Base-by-base conservation (phyloP, 805 yeast species). In the Soucietia sequanensis region DNA sequence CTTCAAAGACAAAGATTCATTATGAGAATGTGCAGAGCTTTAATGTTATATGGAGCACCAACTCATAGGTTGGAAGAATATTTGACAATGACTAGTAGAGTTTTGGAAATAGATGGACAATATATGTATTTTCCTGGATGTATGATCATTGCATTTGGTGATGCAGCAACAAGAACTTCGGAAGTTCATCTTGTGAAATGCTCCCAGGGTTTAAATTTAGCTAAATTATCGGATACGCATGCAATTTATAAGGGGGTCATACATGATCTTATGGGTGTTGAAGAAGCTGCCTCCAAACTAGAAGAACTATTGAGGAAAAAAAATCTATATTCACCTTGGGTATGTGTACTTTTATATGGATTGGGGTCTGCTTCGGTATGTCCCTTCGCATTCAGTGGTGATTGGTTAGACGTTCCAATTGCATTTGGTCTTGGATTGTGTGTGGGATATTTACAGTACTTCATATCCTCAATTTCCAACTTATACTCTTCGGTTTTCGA, bases 21-120 rank as follows among this genome's bases (percentile, higher is more conserved):
- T 38, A 62, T 89, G 47, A 72, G 91, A 23, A 72, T 91, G 65
- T 90, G 97, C 55, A 78, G 85, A 31, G 95, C 95, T 0, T 68
- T 91, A 35, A 90, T 91, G 98, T 63, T 86, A 38, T 91, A 78
- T 50, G 98, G 98, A 18, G 98, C 98, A 0, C 98, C 98, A 1
- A 89, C 96, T 1, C 97, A 91, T 58, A 74, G 98, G 52, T 62
- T 91, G 33, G 98, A 91, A 57, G 98, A 91, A 52, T 90, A 89
- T 58, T 76, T 91, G 84, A 75, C 81, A 18, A 83, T 87, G 89
- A 90, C 97, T 1, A 83, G 96, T 11, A 71, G 95, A 35, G 96
- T 91, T 2, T 68, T 91, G 39, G 97, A 89, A 56, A 86, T 91
- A 33, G 96, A 91, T 56, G 95, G 95, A 0, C 95, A 90, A 47